Base-by-base conservation (phyloP, 2,329 filamentous ascomycete genomes). In the Aspergillus sp. region DNA sequence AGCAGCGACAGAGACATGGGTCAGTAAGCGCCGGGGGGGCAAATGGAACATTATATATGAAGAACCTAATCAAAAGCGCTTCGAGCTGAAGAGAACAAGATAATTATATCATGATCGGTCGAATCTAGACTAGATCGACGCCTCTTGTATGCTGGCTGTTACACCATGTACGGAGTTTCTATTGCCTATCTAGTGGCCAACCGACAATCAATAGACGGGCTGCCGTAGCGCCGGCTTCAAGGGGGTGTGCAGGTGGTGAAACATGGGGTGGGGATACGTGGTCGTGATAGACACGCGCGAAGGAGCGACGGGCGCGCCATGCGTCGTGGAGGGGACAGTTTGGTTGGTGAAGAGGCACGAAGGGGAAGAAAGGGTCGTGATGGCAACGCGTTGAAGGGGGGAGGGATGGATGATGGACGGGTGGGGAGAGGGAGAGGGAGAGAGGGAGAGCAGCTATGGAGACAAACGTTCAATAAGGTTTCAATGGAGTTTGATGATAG, bases 361-460 rank as follows among this genome's bases (percentile, higher is more conserved):
- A 52, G 30, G 28, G 45, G 43, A 45, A 30, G 30, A 50, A 23
- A 43, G 59, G 59, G 59, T 61, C 55, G 59, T 50, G 59, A 57
- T 54, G 43, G 43, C 21, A 57, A 65, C 67, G 67, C 66, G 67
- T 67, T 67, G 58, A 51, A 68, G 66, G 67, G 67, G 66, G 64
- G 49, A 19, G 7, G n/a, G 28, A 38, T 45, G 55, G 57, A 47
- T 36, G 28, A 38, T 45, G 55, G 58, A 47, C 23, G 57, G 53
- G 59, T 60, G 13, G n/a, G 21, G 51, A 17, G 47, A 43, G 19
- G 23, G 7, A 8, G 25, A 25, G 25, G 5, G 23, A 6, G 23
- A 23, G 23, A 23, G 23, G 10, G 25, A 21, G 21, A 38, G 5
- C 6, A 43, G 10, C 13, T 12, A 17, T 39, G 25, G 41, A 15